Evolutionary conservation across 2,329 filamentous ascomycete species (phyloP).

Genomic region (Colletotrichum musicola): DNA sequence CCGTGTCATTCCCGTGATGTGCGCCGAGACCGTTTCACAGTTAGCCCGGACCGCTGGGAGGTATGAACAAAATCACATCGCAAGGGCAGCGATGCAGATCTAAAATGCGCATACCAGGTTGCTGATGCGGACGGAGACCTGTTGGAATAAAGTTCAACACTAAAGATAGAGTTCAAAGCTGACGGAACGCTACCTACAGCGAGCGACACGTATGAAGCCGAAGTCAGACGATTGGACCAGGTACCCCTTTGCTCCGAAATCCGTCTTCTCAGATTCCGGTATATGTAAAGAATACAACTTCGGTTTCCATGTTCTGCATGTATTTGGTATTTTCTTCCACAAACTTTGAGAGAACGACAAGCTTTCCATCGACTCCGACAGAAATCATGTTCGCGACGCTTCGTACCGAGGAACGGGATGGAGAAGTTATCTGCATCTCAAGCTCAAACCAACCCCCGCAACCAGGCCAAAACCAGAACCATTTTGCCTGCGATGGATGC

Average conservation of each 20-base stretch:
- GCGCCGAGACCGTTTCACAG: no score
- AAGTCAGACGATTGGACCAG: not conserved
- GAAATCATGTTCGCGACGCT: slow-evolving; percentile 22
- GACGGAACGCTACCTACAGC: not conserved
- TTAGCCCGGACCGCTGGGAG: no score
- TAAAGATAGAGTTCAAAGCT: slow-evolving; percentile 11
- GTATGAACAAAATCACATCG: no score
- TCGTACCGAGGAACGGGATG: slow-evolving; percentile 18
- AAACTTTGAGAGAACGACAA: not conserved
- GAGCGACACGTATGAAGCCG: not conserved
- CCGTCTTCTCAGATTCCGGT: not conserved
- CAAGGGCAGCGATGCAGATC: no score
- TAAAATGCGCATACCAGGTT: no score
- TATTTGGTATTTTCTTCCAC: no score
- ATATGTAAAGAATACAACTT: slow-evolving; percentile 8
- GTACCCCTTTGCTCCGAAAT: not conserved
- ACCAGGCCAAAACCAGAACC: slow-evolving; percentile 11
- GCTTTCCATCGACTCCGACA: not conserved
- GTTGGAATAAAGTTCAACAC: not conserved
- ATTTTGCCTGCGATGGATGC: slow-evolving; percentile 23
- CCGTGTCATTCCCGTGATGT: no score
- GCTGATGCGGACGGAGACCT: not conserved
- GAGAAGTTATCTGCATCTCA: slow-evolving; percentile 22
- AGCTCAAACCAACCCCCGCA: slow-evolving; percentile 9
- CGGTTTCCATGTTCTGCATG: not conserved